phyloP scores from a whole-genome alignment of 305 asterid species.

The Fraxinus greggii region DNA sequence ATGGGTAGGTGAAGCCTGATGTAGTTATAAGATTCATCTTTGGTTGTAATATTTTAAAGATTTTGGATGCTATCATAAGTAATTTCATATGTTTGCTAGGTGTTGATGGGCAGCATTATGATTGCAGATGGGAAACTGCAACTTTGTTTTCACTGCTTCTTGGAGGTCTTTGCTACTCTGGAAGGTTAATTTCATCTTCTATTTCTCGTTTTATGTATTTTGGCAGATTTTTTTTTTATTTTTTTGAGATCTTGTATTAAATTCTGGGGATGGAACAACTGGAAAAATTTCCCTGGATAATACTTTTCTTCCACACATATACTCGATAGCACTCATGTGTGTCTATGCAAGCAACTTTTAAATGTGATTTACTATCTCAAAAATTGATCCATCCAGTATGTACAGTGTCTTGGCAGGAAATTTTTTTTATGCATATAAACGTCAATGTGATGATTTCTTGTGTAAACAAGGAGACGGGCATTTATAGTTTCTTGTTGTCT shows the following conservation, averaged over 20 bases:
- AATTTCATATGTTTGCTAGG: conserved; percentile 54
- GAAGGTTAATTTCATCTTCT: conserved; percentile 53
- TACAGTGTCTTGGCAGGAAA: conserved; percentile 2
- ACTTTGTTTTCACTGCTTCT: conserved; percentile 71
- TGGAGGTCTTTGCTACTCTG: conserved; percentile 84
- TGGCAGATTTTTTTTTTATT: conserved; percentile 1
- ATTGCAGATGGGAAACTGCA: conserved; percentile 97
- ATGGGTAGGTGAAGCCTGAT: not conserved
- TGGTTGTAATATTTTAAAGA: conserved; percentile 1
- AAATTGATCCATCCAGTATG: not conserved
- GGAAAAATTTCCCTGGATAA: not conserved
- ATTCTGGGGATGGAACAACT: conserved; percentile 1
- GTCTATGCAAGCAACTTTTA: conserved; percentile 2
- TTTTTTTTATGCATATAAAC: not conserved
- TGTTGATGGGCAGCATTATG: conserved; percentile 76
- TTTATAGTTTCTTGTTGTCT: not conserved
- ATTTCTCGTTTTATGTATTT: not conserved
- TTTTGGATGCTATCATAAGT: conserved; percentile 33
- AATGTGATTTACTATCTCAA: not conserved
- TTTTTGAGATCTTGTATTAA: not conserved
- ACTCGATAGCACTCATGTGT: not conserved
- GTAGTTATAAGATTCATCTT: not conserved
- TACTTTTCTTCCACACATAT: not conserved
- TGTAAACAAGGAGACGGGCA: not conserved
- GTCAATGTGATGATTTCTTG: not conserved